Evolutionary conservation across 768 basidiomycete genomes (phyloP).

Genomic region (Boletus reticuloceps): DNA sequence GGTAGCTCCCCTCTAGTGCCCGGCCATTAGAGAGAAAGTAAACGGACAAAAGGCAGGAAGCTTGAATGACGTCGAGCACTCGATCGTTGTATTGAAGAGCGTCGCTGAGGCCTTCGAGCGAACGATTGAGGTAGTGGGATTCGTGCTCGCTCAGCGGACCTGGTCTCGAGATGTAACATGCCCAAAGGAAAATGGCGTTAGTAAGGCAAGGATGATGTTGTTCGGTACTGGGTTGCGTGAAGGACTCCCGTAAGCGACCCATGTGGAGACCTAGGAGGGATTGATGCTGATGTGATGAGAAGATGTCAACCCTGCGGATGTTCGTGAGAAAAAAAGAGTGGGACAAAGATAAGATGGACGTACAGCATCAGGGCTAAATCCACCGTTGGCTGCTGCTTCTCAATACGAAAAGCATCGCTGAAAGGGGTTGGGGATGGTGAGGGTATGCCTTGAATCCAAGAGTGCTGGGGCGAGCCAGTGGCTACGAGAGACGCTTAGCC

Average conservation of each 20-base stretch:
- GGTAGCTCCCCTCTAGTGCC: slow-evolving; percentile 74
- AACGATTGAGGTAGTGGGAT: slow-evolving; percentile 62
- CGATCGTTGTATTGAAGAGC: slow-evolving; percentile 56
- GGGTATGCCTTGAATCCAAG: slow-evolving; percentile 48
- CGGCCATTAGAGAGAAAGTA: slow-evolving; percentile 80
- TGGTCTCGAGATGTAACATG: slow-evolving; percentile 75
- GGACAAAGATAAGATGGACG: slow-evolving; percentile 22
- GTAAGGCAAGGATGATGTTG: slow-evolving; percentile 75
- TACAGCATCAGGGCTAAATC: slow-evolving; percentile 71
- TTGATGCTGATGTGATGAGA: slow-evolving; percentile 72
- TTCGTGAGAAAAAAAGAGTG: slow-evolving; percentile 5
- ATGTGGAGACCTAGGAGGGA: slow-evolving; percentile 70
- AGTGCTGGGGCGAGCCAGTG: slow-evolving; percentile 48
- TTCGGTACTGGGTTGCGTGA: slow-evolving; percentile 50
- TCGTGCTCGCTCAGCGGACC: slow-evolving; percentile 70
- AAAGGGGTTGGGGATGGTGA: slow-evolving; percentile 56
- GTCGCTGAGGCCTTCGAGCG: slow-evolving; percentile 61
- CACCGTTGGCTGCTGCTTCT: slow-evolving; percentile 43
- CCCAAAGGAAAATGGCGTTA: slow-evolving; percentile 82
- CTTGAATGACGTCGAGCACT: slow-evolving; percentile 70
- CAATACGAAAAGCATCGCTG: slow-evolving; percentile 47
- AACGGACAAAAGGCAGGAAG: slow-evolving; percentile 69
- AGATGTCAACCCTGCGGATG: slow-evolving; percentile 62
- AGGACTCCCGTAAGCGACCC: slow-evolving; percentile 59
- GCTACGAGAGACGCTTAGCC: slow-evolving; percentile 27